phyloP scores from a whole-genome alignment of 139 green algal species.

The Volvox reticuliferus region DNA sequence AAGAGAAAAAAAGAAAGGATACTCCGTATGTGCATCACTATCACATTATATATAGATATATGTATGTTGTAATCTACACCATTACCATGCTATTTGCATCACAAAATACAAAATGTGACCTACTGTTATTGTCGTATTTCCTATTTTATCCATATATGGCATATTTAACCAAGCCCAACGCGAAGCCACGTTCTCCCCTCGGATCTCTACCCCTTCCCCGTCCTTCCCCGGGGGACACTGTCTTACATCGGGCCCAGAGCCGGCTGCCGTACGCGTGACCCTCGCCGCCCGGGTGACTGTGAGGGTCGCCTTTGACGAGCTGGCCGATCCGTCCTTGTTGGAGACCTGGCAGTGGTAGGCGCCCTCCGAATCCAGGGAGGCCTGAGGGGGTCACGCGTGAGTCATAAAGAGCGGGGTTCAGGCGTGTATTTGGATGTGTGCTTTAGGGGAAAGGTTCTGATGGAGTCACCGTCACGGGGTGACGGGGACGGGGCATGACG shows the following conservation, averaged over 20 bases:
- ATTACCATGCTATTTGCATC: too few relatives aligned
- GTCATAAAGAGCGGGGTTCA: too few relatives aligned
- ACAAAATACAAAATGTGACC: too few relatives aligned
- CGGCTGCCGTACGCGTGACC: not conserved
- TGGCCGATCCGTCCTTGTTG: slow-evolving; percentile 66
- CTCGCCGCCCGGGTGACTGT: slow-evolving; percentile 46
- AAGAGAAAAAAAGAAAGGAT: not conserved
- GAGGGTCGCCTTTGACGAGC: slow-evolving; percentile 54
- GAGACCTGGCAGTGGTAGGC: slow-evolving; percentile 53
- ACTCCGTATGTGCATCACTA: too few relatives aligned
- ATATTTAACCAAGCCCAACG: not conserved
- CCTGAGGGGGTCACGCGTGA: too few relatives aligned
- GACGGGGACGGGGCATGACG: too few relatives aligned
- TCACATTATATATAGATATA: not conserved
- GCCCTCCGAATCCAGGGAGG: slow-evolving; percentile 48
- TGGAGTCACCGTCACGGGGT: too few relatives aligned
- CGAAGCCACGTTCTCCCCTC: not conserved
- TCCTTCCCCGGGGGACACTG: not conserved
- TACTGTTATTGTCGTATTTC: too few relatives aligned
- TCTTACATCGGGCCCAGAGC: not conserved
- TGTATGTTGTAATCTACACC: not conserved
- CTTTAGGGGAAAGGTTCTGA: too few relatives aligned
- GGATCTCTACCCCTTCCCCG: not conserved
- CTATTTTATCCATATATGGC: too few relatives aligned
- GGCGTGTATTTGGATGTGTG: too few relatives aligned